Evolutionary conservation across 1,284 basidiomycete species (phyloP), one percentile per base, ranked within the genome.

Genomic region (Cryptococcus deneoformans): DNA sequence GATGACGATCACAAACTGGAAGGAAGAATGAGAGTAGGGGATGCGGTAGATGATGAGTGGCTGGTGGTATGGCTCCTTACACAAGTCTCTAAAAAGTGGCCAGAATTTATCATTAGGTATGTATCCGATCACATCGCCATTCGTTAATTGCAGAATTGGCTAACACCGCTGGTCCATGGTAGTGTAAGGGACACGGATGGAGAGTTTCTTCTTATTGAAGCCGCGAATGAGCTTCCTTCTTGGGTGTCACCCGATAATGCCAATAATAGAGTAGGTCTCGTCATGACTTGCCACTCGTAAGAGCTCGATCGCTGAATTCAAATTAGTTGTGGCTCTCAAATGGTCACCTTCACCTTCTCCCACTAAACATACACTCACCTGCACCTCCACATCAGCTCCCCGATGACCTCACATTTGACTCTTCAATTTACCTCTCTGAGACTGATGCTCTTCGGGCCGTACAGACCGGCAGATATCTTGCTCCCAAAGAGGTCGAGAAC

Each of bases 31-130:
- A 82, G 92, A 50, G 88, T 95, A n/a, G 92, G 92, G 1, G 94
- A 96, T 75, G 90, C 87, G 52, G 84, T 97, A n/a, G 93, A 98
- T 71, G 94, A 98, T 71, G 95, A 98, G 77, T 98, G 95, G 95
- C 88, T 88, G 70, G 82, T 85, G n/a, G 90, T 95, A 12, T 98
- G 91, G 89, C 80, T 97, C 40, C 77, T 96, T 60, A 82, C 81
- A 64, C 83, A 90, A 75, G 82, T 94, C 55, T 88, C 86, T 60
- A 77, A 80, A 50, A 84, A 83, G 60, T 92, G 89, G 87, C 86
- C 90, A 64, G 79, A 90, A 46, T 84, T 84, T 9, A 82, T 92
- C 54, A 87, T 87, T 16, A 70, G 68, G 70, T 75, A 45, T 62
- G 70, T 71, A 56, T 29, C 5, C 29, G 29, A 29, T 29, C 29